Conservation (phyloP, 2,329 filamentous ascomycete genomes). For the Arthrobotrys sinensis region DNA sequence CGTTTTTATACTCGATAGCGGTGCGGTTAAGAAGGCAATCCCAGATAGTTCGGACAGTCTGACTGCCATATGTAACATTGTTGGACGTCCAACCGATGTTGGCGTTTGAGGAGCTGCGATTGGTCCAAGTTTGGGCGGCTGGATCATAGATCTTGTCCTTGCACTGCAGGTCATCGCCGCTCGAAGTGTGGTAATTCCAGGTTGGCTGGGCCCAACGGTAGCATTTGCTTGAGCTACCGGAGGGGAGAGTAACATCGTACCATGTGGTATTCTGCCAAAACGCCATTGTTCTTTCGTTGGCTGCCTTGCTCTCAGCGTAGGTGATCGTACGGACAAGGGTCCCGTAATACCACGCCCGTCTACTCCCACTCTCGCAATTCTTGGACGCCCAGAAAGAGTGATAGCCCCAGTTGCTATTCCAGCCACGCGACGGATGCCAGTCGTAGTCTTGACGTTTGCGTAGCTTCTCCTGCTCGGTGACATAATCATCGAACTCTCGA, state of each 20-base stretch:
- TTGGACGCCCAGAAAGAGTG: conserved; percentile 22
- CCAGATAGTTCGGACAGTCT: conserved; percentile 14
- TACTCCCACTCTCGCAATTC: not conserved
- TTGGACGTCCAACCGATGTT: conserved; percentile 8
- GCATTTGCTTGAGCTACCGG: not conserved
- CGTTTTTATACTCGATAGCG: conserved; percentile 7
- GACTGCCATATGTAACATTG: conserved; percentile 10
- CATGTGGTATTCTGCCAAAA: conserved; percentile 9
- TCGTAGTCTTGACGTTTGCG: conserved; percentile 21
- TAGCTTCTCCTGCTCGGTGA: not conserved
- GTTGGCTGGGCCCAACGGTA: conserved; percentile 5
- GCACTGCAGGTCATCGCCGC: not conserved
- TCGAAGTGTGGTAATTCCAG: conserved; percentile 14
- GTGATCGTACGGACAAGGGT: conserved; percentile 18
- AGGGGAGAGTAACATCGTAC: not conserved
- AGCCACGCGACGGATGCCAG: not conserved
- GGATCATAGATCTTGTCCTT: conserved; percentile 16
- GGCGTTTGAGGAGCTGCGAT: conserved; percentile 12
- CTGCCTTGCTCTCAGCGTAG: not conserved
- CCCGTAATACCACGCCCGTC: not conserved
- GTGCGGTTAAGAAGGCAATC: conserved; percentile 17
- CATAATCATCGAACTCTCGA: conserved; percentile 15
- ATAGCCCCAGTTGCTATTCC: not conserved
- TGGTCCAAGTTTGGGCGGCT: not conserved
- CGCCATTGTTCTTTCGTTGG: conserved; percentile 4